phyloP scores from a whole-genome alignment of 345 rosid species.

The Eucalyptus polybractea region DNA sequence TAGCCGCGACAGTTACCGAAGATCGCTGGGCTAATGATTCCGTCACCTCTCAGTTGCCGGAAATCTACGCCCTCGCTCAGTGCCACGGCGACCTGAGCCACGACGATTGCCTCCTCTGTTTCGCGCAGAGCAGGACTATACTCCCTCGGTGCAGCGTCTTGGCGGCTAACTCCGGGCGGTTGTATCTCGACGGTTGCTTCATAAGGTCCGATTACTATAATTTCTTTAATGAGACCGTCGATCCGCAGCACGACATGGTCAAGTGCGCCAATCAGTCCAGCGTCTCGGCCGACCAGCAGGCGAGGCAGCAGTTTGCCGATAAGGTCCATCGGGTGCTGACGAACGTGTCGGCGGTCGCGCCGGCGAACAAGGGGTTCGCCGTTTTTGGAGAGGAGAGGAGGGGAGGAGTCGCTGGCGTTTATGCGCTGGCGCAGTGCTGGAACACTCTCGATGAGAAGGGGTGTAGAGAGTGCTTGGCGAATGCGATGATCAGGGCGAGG shows the following conservation, averaged over 20 bases:
- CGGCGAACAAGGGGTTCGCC: neutral
- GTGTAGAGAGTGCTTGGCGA: conserved; percentile 10
- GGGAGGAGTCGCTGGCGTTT: neutral
- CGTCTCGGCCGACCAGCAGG: neutral
- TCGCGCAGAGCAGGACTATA: conserved; percentile 30
- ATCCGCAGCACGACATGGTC: conserved; percentile 9
- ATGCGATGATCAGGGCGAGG: neutral
- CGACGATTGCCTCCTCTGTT: conserved; percentile 56
- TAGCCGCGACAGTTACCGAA: conserved; percentile 4
- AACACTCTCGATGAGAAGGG: no score
- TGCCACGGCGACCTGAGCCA: conserved; percentile 52
- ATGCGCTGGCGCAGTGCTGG: conserved; percentile 15
- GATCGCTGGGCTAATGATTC: conserved; percentile 21
- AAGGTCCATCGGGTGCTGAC: neutral
- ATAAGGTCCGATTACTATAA: conserved; percentile 42
- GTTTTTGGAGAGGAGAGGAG: neutral
- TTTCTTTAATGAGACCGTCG: conserved; percentile 30
- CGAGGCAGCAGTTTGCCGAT: neutral
- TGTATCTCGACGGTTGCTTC: conserved; percentile 64
- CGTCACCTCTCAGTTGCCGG: neutral
- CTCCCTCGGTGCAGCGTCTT: conserved; percentile 11
- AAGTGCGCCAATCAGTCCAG: conserved; percentile 5
- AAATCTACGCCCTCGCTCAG: conserved; percentile 32
- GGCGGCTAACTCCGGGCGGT: no score
- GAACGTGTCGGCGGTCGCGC: neutral